Conservation (phyloP, 768 basidiomycete species). For the Podaxis sp. region DNA sequence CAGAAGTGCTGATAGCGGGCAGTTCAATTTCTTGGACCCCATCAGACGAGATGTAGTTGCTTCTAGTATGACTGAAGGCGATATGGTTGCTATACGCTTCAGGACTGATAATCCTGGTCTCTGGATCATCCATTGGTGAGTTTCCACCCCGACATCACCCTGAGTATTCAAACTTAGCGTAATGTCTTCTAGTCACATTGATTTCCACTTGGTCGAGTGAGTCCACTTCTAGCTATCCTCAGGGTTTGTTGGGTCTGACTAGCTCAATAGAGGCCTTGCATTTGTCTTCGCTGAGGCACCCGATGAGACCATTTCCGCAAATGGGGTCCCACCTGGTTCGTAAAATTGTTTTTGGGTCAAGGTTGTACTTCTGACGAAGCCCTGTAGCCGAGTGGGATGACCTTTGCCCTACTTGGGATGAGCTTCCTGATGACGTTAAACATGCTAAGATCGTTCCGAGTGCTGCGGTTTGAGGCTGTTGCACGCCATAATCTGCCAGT, state of each 20-base stretch:
- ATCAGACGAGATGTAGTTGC: constrained; percentile 50
- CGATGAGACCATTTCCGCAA: constrained; percentile 7
- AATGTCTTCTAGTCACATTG: neutral
- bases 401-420: constrained; percentile 23
- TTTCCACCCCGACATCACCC: neutral
- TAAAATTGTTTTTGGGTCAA: neutral
- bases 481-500: too few species aligned
- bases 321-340: neutral
- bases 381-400: constrained; percentile 16
- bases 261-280: constrained; percentile 24
- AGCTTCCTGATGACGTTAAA: constrained; percentile 5
- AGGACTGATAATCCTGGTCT: constrained; percentile 47
- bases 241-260: neutral
- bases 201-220: neutral
- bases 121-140: constrained; percentile 46
- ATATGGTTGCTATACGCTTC: constrained; percentile 46
- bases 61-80: constrained; percentile 28
- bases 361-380: neutral
- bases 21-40: constrained; percentile 49
- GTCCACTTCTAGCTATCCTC: neutral
- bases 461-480: neutral
- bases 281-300: constrained; percentile 30
- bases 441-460: neutral
- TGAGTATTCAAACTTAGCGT: neutral
- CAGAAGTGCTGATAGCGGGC: constrained; percentile 31